Evolutionary conservation across 1,139 yeast genomes (phyloP), one percentile per base, ranked within the genome.

Genomic region (Candida sp.): DNA sequence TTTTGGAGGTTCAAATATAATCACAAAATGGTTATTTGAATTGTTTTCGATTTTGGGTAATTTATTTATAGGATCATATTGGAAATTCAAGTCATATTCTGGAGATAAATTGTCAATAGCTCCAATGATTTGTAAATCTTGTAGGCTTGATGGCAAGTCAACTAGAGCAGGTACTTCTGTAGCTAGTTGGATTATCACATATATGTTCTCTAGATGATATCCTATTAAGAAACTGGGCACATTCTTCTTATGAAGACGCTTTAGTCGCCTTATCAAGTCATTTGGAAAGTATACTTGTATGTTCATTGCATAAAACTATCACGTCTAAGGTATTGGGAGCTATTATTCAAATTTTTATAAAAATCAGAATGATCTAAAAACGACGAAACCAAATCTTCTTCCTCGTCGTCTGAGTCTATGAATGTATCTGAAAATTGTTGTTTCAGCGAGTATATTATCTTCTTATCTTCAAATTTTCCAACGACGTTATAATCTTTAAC

Each of bases 1-100:
- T 41, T 79, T 77, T 0, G 98, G 98, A 1, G 95, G 87, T 30
- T 79, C 79, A 60, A 82, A 91, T 15, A 77, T 54, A 2, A 91
- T 69, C 1, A 88, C 57, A 25, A 71, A 71, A 38, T 64, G 57
- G 21, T 35, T 33, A 29, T 41, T 35, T 12, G 21, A 12, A 21
- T 37, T 9, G 22, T 38, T 9, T 9, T 36, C 37, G 35, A 33
- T 33, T 22, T 11, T 41, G 19, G 57, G 58, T 8, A 48, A 35
- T 7, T 36, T 33, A 21, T 38, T 12, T 1, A 21, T 27, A 23
- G 42, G 33, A 19, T 47, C 43, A 38, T 43, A 53, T 5, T 11
- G 23, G 15, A 55, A 42, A 6, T 45, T 27, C 33, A 57, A 38
- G 30, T 40, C 56, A 45, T 45, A 42, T 34, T 21, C 19, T 19